A percentile compares a stretch with the other conserved stretches of the same genome.
Conservation (phyloP, 2,329 filamentous ascomycete species). For the Pseudopithomyces chartarum region DNA sequence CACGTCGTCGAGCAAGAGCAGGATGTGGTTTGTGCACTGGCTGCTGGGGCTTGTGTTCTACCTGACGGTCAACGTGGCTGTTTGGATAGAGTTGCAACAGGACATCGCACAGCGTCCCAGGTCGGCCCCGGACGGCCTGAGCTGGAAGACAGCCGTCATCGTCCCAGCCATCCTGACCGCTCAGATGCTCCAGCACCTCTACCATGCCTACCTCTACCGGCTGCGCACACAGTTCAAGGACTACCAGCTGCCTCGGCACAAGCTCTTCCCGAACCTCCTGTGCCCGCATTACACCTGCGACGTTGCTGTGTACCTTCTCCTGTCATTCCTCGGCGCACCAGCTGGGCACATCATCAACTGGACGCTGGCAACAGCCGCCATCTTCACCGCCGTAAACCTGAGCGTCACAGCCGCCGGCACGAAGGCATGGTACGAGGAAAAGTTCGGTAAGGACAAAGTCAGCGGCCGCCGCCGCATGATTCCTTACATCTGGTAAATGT, state of each 20-base stretch:
- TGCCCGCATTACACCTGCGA: constrained; percentile 94
- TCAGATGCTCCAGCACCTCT: constrained; percentile 73
- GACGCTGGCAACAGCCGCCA: constrained; percentile 70
- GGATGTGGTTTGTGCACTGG: constrained; percentile 89
- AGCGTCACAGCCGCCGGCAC: constrained; percentile 80
- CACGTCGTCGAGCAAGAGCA: constrained; percentile 70
- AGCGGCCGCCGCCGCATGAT: constrained; percentile 36
- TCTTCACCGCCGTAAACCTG: constrained; percentile 80
- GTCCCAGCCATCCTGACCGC: constrained; percentile 70
- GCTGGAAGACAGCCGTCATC: constrained; percentile 59
- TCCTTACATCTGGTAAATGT: constrained; percentile 38
- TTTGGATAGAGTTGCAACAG: constrained; percentile 77
- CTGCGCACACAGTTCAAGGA: constrained; percentile 55
- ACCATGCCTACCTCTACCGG: constrained; percentile 53
- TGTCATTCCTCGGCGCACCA: constrained; percentile 77
- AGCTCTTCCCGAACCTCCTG: constrained; percentile 72
- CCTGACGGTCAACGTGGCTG: constrained; percentile 68
- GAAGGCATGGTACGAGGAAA: constrained; percentile 59
- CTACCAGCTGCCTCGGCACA: constrained; percentile 79
- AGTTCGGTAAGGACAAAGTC: constrained; percentile 39
- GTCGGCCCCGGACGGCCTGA: constrained; percentile 16
- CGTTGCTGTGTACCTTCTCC: constrained; percentile 79
- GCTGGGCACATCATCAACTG: constrained; percentile 68
- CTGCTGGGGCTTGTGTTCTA: constrained; percentile 80
- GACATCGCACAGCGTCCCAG: not conserved